phyloP scores from a whole-genome alignment of 345 rosid species.

The Erodium maritimum region DNA sequence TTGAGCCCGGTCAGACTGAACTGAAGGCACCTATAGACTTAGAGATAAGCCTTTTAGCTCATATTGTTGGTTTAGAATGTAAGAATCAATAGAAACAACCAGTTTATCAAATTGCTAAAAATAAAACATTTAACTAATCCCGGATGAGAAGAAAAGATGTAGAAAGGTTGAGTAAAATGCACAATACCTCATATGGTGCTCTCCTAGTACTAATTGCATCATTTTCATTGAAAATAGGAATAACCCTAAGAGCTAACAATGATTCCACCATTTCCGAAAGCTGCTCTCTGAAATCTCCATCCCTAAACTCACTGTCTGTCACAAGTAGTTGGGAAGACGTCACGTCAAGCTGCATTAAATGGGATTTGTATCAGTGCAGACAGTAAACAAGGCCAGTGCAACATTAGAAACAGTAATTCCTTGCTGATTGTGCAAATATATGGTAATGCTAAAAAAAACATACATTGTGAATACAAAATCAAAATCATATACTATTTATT shows the following conservation, averaged over 20 bases:
- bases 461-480: too few species aligned
- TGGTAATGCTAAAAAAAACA: too few species aligned
- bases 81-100: background rate
- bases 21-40: background rate
- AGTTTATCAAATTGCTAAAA: background rate
- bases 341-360: conserved; percentile 45
- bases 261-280: conserved; percentile 38
- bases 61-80: background rate
- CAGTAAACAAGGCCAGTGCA: background rate
- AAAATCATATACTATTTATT: too few species aligned
- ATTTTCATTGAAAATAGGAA: conserved; percentile 53
- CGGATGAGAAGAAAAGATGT: background rate
- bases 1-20: background rate
- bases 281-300: conserved; percentile 34
- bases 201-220: conserved; percentile 50
- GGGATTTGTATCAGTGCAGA: conserved; percentile 3
- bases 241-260: conserved; percentile 29
- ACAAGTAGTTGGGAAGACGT: conserved; percentile 48
- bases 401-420: background rate
- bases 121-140: background rate
- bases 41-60: background rate
- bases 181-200: conserved; percentile 50
- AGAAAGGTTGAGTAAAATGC: background rate
- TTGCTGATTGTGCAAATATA: background rate
- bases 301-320: conserved; percentile 46